These are phyloP conservation scores for Mariannaea elegans DNA, from an alignment of 2,329 filamentous ascomycete species.

Conservation along the genomic window DNA sequence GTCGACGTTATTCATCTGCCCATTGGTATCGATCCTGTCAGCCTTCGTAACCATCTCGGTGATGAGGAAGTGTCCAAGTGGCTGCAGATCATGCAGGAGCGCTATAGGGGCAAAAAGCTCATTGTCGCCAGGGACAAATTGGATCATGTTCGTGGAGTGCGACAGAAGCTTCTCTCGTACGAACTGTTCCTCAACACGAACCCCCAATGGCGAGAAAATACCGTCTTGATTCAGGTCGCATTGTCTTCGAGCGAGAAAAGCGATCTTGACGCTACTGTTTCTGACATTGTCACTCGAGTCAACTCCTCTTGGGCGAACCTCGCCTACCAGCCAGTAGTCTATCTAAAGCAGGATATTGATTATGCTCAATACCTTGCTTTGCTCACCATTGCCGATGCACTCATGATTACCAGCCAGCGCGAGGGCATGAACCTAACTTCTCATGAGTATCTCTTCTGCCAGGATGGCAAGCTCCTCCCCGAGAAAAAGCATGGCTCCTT, in stretches of 20 bases:
- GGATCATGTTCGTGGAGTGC: constrained; percentile 89
- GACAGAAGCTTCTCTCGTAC: constrained; percentile 91
- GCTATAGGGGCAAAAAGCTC: constrained; percentile 87
- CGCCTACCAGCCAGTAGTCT: constrained; percentile 91
- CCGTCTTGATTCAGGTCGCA: constrained; percentile 93
- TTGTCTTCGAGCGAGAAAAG: constrained; percentile 88
- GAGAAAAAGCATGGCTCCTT: constrained; percentile 86
- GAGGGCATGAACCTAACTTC: constrained; percentile 98
- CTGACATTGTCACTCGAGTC: constrained; percentile 93
- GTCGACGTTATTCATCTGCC: constrained; percentile 86
- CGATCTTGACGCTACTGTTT: constrained; percentile 87
- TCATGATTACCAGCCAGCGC: constrained; percentile 94
- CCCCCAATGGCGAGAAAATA: constrained; percentile 86
- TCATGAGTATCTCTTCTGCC: constrained; percentile 93
- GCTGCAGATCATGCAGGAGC: constrained; percentile 81
- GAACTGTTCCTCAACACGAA: constrained; percentile 95
- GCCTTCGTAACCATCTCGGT: constrained; percentile 74
- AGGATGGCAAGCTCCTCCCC: constrained; percentile 77
- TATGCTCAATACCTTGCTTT: constrained; percentile 94
- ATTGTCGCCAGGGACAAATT: constrained; percentile 96
- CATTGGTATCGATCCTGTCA: constrained; percentile 90
- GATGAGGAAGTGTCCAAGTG: constrained; percentile 79
- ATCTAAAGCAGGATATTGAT: constrained; percentile 93
- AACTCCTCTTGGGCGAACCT: constrained; percentile 92
- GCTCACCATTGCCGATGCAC: constrained; percentile 85